These are phyloP conservation scores for Solanum pinnatisectum DNA, from an alignment of 257 asterid genomes.

Conservation along the genomic window DNA sequence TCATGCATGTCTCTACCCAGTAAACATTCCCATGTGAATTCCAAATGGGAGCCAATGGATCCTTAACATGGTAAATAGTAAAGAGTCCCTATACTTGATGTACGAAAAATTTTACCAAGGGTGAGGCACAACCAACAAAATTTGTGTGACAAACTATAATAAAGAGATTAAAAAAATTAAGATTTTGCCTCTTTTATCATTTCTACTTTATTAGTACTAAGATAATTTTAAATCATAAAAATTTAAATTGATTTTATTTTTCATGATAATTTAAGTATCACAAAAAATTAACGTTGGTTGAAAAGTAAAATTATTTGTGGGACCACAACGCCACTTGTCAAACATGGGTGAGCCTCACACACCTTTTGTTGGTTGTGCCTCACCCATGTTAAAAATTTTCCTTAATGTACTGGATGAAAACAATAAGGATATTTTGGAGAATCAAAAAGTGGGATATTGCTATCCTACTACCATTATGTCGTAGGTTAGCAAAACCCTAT, in stretches of 20 bases:
- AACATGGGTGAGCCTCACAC: not conserved
- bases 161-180: too few species aligned
- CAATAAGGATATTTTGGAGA: not conserved
- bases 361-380: not conserved
- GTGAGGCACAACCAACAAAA: not conserved
- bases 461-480: not conserved
- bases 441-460: not conserved
- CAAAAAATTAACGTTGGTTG: not conserved
- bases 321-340: not conserved
- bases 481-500: not conserved
- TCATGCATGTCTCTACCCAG: not conserved
- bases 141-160: not conserved
- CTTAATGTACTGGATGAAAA: not conserved
- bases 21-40: not conserved
- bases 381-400: not conserved
- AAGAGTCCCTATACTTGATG: not conserved
- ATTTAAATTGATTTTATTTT: too few species aligned
- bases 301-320: not conserved
- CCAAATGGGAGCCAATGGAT: not conserved
- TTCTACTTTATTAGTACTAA: not conserved
- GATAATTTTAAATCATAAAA: not conserved
- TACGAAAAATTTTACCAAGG: not conserved
- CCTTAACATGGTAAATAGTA: not conserved
- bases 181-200: not conserved
- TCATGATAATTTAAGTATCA: not conserved